Evolutionary conservation across 768 basidiomycete genomes (phyloP).

Genomic region (Tremella fuciformis): DNA sequence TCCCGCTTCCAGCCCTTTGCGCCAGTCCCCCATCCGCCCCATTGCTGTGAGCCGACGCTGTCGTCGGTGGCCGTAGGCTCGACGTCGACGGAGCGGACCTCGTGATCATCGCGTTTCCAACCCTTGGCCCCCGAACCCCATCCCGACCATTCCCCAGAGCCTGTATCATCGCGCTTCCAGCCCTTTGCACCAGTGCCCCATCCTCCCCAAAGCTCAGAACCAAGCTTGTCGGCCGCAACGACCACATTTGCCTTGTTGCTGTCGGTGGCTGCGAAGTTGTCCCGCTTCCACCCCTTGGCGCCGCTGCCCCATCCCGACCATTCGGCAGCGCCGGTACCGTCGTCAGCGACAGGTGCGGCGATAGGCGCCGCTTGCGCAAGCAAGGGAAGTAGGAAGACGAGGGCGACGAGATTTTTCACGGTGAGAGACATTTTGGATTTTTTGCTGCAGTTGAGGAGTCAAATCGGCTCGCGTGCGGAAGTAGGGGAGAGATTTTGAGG

Average conservation of each 20-base stretch:
- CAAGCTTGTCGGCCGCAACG: neutral
- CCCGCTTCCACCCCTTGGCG: neutral
- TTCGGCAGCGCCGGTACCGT: conserved; percentile 7
- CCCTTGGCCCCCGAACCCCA: neutral
- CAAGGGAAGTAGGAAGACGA: neutral
- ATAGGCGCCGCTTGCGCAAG: neutral
- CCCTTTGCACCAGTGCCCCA: neutral
- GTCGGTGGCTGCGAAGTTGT: neutral
- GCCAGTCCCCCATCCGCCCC: neutral
- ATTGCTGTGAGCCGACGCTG: neutral
- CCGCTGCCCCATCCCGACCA: neutral
- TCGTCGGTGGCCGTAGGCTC: neutral
- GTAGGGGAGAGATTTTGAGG: neutral
- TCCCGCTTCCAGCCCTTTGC: conserved; percentile 10
- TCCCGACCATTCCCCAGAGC: neutral
- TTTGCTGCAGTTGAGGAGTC: neutral
- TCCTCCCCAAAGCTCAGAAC: neutral
- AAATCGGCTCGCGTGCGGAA: neutral
- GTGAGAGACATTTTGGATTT: neutral
- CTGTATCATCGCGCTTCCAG: conserved; percentile 12
- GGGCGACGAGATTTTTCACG: neutral
- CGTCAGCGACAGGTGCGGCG: neutral
- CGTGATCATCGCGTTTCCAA: conserved; percentile 9
- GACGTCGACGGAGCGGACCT: neutral
- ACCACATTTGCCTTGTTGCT: neutral